phyloP scores from a whole-genome alignment of 768 basidiomycete genomes.

The Trametes coccinea region DNA sequence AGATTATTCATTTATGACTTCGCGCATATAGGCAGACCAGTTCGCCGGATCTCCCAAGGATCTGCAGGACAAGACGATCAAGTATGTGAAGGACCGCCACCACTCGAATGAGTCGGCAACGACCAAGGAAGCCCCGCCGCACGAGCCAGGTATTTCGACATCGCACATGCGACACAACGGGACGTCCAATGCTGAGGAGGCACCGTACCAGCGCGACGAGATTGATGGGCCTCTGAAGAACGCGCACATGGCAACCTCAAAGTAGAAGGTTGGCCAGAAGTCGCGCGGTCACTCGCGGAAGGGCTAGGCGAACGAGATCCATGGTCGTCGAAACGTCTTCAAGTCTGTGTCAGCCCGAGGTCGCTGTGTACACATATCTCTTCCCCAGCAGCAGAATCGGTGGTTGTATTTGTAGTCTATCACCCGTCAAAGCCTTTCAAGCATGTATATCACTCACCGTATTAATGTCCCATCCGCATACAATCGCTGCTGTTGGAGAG shows the following conservation, averaged over 20 bases:
- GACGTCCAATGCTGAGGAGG: conserved; percentile 11
- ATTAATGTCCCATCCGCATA: too few relatives aligned
- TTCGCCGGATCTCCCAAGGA: conserved; percentile 14
- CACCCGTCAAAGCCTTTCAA: too few relatives aligned
- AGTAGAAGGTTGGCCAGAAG: conserved; percentile 16
- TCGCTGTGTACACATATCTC: neutral
- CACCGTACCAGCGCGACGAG: conserved; percentile 28
- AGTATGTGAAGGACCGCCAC: conserved; percentile 31
- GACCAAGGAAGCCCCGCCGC: conserved; percentile 5
- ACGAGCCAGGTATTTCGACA: conserved; percentile 19
- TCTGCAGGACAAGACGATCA: conserved; percentile 28
- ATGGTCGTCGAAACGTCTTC: neutral
- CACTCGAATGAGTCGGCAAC: conserved; percentile 10
- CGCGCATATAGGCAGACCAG: conserved; percentile 29
- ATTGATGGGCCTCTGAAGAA: conserved; percentile 27
- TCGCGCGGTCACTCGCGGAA: neutral
- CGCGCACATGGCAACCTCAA: conserved; percentile 2
- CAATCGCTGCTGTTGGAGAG: too few relatives aligned
- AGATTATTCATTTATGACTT: neutral
- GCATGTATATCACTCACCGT: too few relatives aligned
- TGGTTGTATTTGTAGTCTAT: too few relatives aligned
- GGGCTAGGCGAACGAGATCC: neutral
- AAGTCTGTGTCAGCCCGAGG: neutral
- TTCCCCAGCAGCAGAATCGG: too few relatives aligned
- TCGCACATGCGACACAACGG: conserved; percentile 17